Base-by-base conservation (phyloP, 805 yeast species). In the Candida hispaniensis region DNA sequence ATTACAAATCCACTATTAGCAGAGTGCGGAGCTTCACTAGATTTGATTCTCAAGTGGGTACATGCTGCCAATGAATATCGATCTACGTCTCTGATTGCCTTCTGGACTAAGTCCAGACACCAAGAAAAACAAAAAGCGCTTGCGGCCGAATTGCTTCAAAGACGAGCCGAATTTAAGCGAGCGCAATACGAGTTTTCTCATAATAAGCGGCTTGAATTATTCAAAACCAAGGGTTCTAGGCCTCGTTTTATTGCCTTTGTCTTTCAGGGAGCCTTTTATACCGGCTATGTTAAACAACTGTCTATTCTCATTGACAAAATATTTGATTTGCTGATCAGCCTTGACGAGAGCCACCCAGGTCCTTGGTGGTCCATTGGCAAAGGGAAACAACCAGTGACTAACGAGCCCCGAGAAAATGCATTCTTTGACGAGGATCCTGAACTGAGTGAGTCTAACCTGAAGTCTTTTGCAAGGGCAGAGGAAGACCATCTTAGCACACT, bases 401-500 rank as follows among this genome's bases (percentile, higher is more conserved):
- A 26, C 7, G 27, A 16, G 10, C 14, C 27, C 27, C 16, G 17
- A 12, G 27, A 13, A 14, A 8, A 13, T 27, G 15, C 19, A 2
- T 24, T 18, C 4, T 18, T 18, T 27, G 5, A 23, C 4, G 24
- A 33, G 11, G 29, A 32, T 23, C 26, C 7, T n/a, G 38, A 25
- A 7, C 17, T 33, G 12, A 18, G 29, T 23, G 36, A 32, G 8
- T 13, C 23, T 2, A 28, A 32, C 8, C 16, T 32, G 14, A 23
- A 14, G 7, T 10, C 22, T 7, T 32, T 20, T 4, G 28, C 36
- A 3, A 9, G 11, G 9, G 28, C 27, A 3, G 27, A 32, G 6
- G 36, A 32, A 11, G 36, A 23, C n/a, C 36, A 32, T 32, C n/a
- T 32, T 21, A 23, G 36, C 22, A 17, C 26, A 9, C n/a, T 32